These are phyloP conservation scores for Nelumbo lutea DNA, from an alignment of 164 flowering plant species.

Conservation along the genomic window DNA sequence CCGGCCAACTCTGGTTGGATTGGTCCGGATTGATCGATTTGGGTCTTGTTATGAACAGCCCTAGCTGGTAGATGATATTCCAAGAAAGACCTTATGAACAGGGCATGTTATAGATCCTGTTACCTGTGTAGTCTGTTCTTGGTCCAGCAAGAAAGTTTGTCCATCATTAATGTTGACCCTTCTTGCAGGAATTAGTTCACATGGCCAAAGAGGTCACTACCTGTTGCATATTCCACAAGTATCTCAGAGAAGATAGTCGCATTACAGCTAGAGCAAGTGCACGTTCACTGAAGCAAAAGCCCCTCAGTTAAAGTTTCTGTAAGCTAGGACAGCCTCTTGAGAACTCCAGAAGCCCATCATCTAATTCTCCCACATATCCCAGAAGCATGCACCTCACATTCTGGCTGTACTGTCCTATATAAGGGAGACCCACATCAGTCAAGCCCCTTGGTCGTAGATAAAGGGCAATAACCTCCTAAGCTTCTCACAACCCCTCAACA, in stretches of 20 bases:
- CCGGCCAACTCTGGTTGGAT: no score
- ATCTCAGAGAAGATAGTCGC: slow-evolving; percentile 49
- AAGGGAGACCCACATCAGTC: slow-evolving; percentile 55
- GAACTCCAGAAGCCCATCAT: slow-evolving; percentile 51
- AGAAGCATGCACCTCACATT: slow-evolving; percentile 75
- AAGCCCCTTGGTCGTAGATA: slow-evolving; percentile 68
- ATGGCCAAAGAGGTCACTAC: slow-evolving; percentile 41
- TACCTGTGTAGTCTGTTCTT: slow-evolving; percentile 67
- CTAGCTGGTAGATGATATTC: slow-evolving; percentile 1
- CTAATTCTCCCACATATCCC: slow-evolving; percentile 61
- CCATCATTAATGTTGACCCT: slow-evolving; percentile 14
- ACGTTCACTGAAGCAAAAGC: slow-evolving; percentile 59
- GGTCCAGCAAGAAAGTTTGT: slow-evolving; percentile 72
- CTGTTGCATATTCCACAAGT: slow-evolving; percentile 34
- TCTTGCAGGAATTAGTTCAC: slow-evolving; percentile 60
- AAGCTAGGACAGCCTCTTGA: slow-evolving; percentile 67
- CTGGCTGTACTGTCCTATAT: slow-evolving; percentile 54
- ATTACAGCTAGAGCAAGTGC: slow-evolving; percentile 53
- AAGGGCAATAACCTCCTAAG: slow-evolving; percentile 55
- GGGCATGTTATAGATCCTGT: slow-evolving; percentile 13
- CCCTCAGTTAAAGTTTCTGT: slow-evolving; percentile 67
- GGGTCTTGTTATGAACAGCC: no score
- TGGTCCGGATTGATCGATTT: no score
- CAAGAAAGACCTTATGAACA: slow-evolving; percentile 18
- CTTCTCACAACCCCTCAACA: slow-evolving; percentile 54